phyloP scores from a whole-genome alignment of 352 stramenopile species.

The Pythium plurisporium region DNA sequence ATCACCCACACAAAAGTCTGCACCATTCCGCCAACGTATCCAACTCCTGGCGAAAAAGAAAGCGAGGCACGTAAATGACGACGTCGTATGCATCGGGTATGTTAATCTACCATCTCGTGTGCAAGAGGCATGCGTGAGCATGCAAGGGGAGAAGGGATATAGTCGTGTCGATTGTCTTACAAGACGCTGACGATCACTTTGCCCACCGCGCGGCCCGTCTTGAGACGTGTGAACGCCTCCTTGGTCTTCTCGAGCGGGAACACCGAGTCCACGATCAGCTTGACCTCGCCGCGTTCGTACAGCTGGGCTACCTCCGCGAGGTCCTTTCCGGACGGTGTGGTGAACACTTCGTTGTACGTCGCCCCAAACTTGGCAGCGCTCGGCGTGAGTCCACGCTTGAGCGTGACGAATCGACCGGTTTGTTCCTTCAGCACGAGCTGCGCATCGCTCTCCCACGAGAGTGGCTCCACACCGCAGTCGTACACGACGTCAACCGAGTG shows the following conservation, averaged over 20 bases:
- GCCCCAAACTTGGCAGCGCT: constrained; percentile 56
- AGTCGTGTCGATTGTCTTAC: too few relatives aligned
- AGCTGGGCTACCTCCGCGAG: constrained; percentile 36
- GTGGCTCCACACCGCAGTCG: constrained; percentile 22
- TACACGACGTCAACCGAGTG: constrained; percentile 25
- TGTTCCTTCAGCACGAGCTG: constrained; percentile 37
- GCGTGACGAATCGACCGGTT: constrained; percentile 39
- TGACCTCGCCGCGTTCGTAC: constrained; percentile 31
- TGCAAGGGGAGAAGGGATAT: too few relatives aligned
- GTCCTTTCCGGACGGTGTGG: constrained; percentile 20
- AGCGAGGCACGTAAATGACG: too few relatives aligned
- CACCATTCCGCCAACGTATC: too few relatives aligned
- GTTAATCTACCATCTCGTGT: too few relatives aligned
- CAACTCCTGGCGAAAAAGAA: too few relatives aligned
- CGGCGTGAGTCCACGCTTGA: constrained; percentile 25
- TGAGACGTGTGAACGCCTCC: constrained; percentile 41
- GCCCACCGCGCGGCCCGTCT: constrained; percentile 40
- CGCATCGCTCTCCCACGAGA: constrained; percentile 31
- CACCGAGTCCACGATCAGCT: constrained; percentile 32
- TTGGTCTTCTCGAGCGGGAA: constrained; percentile 38
- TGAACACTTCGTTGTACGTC: constrained; percentile 15
- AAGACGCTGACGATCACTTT: constrained; percentile 22
- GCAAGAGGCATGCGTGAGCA: neutral
- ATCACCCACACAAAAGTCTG: too few relatives aligned
- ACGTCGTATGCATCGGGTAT: too few relatives aligned